Percentiles rank a stretch among this genome's conserved stretches.
Conservation (phyloP, 805 yeast genomes). For the Kodamaea restingae region DNA sequence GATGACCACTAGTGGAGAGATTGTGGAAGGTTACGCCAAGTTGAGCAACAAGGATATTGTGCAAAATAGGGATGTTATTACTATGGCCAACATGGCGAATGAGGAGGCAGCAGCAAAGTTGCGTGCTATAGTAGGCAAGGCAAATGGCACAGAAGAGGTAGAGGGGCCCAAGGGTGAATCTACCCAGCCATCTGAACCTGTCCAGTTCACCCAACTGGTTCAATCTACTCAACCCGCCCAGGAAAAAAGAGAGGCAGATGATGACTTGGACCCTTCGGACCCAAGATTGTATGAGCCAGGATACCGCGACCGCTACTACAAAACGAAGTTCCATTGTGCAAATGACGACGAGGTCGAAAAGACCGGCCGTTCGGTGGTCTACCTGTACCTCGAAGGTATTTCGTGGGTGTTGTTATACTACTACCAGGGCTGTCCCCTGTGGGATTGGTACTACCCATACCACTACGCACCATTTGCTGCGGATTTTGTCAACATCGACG, state of each 20-base stretch:
- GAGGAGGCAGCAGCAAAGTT: conserved; percentile 63
- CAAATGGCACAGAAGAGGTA: not conserved
- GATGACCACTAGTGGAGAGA: conserved; percentile 69
- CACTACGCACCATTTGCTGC: conserved; percentile 98
- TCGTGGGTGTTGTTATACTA: conserved; percentile 95
- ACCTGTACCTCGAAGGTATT: conserved; percentile 84
- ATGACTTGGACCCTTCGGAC: conserved; percentile 38
- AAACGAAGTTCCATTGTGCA: conserved; percentile 60
- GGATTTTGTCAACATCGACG: conserved; percentile 62
- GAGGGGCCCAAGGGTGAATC: too few relatives aligned
- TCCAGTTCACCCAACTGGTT: too few relatives aligned
- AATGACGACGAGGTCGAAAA: conserved; percentile 52
- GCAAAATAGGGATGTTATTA: conserved; percentile 54
- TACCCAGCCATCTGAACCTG: too few relatives aligned
- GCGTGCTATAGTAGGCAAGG: conserved; percentile 26
- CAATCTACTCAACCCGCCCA: too few relatives aligned
- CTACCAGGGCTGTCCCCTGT: conserved; percentile 96
- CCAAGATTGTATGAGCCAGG: conserved; percentile 83
- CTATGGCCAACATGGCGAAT: conserved; percentile 69
- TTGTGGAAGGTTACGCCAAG: conserved; percentile 61
- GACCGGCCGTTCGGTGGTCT: conserved; percentile 57
- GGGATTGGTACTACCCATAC: conserved; percentile 97
- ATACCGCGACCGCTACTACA: conserved; percentile 76
- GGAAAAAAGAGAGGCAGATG: conserved; percentile 23
- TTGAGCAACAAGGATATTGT: conserved; percentile 70